Evolutionary conservation across 2,329 filamentous ascomycete species (phyloP).

Genomic region (Penicillium sp.): DNA sequence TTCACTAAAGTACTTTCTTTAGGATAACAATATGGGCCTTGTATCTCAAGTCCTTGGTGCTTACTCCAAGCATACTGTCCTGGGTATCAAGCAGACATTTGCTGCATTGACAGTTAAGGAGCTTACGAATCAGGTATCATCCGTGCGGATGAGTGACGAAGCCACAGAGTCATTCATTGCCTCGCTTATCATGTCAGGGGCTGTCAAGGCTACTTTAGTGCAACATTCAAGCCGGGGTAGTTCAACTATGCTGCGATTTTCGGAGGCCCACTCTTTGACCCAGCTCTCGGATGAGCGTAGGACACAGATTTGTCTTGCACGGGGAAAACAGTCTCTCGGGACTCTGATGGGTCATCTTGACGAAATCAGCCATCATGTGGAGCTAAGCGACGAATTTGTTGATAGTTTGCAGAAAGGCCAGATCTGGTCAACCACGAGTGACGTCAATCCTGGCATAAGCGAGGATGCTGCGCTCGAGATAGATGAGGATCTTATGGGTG

Average conservation of each 20-base stretch:
- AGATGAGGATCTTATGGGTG: constrained; percentile 49
- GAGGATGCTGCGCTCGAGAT: constrained; percentile 32
- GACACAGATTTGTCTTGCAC: constrained; percentile 49
- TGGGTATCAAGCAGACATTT: constrained; percentile 74
- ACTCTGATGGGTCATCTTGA: constrained; percentile 56
- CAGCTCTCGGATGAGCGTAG: constrained; percentile 42
- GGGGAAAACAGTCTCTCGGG: constrained; percentile 56
- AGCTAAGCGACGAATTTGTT: constrained; percentile 62
- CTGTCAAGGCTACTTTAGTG: constrained; percentile 56
- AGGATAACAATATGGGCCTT: constrained; percentile 74
- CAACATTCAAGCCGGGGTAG: constrained; percentile 43
- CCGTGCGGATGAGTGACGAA: constrained; percentile 28
- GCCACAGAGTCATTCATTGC: constrained; percentile 43
- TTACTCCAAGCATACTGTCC: constrained; percentile 75
- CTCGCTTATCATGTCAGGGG: constrained; percentile 54
- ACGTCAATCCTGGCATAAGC: constrained; percentile 16
- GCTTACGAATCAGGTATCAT: constrained; percentile 42
- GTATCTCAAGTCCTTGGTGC: constrained; percentile 69
- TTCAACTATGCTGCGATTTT: constrained; percentile 59
- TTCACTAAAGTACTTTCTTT: constrained; percentile 16
- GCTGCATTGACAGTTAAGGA: constrained; percentile 61
- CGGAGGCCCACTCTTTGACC: constrained; percentile 36
- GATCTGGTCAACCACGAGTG: constrained; percentile 37
- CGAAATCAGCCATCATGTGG: constrained; percentile 59
- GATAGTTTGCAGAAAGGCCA: constrained; percentile 56